Conservation (phyloP, 352 stramenopile species). For the Phytophthora chlamydospora region DNA sequence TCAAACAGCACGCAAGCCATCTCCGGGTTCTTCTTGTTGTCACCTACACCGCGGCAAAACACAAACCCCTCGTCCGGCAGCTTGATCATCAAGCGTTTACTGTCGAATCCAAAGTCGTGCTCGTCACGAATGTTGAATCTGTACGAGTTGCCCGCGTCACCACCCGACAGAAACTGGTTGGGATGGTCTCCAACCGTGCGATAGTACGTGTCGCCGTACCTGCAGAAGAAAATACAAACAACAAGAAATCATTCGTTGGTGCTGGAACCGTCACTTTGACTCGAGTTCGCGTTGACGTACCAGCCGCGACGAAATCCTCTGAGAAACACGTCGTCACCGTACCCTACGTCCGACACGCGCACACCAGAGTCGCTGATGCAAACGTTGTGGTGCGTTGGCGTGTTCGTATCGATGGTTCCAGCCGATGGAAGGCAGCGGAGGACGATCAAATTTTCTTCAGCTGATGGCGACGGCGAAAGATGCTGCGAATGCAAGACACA, state of each 20-base stretch:
- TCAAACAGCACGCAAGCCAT: slow-evolving; percentile 30
- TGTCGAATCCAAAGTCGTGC: slow-evolving; percentile 21
- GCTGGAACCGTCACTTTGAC: no score
- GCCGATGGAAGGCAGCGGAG: slow-evolving; percentile 8
- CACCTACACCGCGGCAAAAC: slow-evolving; percentile 17
- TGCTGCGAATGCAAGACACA: slow-evolving; percentile 1
- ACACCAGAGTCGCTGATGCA: slow-evolving; percentile 11
- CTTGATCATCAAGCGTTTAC: slow-evolving; percentile 20
- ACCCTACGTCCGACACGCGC: slow-evolving; percentile 11
- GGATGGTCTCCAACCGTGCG: slow-evolving; percentile 14
- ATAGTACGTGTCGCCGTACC: slow-evolving; percentile 3
- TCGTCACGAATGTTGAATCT: slow-evolving; percentile 23
- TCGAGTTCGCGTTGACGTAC: not conserved
- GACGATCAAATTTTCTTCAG: slow-evolving; percentile 10
- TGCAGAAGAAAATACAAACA: no score
- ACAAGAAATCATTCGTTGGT: no score
- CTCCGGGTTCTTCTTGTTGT: slow-evolving; percentile 6
- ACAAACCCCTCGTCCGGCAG: slow-evolving; percentile 20
- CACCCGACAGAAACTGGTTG: slow-evolving; percentile 8
- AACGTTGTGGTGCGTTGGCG: slow-evolving; percentile 1
- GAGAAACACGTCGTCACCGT: slow-evolving; percentile 18
- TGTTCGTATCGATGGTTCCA: slow-evolving; percentile 4
- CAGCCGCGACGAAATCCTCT: slow-evolving; percentile 27
- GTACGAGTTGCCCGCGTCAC: slow-evolving; percentile 1
- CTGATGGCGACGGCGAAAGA: slow-evolving; percentile 17